Conservation (phyloP, 1,284 basidiomycete species). For the Neonothopanus nambi region DNA sequence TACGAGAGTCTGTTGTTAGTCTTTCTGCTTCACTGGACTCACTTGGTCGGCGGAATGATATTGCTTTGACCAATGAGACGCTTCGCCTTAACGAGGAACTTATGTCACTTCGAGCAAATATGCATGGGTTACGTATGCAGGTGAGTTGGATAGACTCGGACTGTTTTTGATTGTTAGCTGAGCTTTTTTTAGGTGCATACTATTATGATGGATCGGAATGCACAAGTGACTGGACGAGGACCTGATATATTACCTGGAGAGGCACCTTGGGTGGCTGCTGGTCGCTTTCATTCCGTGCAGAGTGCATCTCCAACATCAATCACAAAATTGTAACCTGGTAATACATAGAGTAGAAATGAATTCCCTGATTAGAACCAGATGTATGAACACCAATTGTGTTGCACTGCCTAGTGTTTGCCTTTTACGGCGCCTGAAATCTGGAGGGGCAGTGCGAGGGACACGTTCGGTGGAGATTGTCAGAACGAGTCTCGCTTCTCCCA, state of each 20-base stretch:
- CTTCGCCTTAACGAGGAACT: slow-evolving; percentile 78
- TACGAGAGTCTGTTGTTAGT: slow-evolving; percentile 61
- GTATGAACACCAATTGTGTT: too few relatives aligned
- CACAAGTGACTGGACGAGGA: slow-evolving; percentile 43
- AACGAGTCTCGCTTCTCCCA: slow-evolving; percentile 31
- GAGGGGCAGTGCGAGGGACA: too few relatives aligned
- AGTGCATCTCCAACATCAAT: slow-evolving; percentile 1
- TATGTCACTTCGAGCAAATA: slow-evolving; percentile 66
- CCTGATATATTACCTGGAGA: slow-evolving; percentile 6
- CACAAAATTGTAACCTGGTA: slow-evolving; percentile 8
- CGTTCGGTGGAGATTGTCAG: slow-evolving; percentile 2
- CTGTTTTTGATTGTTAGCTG: background rate
- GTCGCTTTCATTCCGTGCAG: background rate
- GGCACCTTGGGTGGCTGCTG: background rate
- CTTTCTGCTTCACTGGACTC: slow-evolving; percentile 65
- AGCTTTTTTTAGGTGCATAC: slow-evolving; percentile 45
- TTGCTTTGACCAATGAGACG: slow-evolving; percentile 69
- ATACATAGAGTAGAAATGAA: too few relatives aligned
- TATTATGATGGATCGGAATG: slow-evolving; percentile 69
- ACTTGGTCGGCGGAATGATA: slow-evolving; percentile 60
- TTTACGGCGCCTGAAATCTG: too few relatives aligned
- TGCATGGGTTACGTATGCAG: slow-evolving; percentile 83
- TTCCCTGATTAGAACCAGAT: too few relatives aligned
- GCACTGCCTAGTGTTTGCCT: too few relatives aligned
- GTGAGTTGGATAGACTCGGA: slow-evolving; percentile 36